These are phyloP conservation scores for Oryza meridionalis DNA, from an alignment of 176 grass and related monocot species.

Conservation along the genomic window DNA sequence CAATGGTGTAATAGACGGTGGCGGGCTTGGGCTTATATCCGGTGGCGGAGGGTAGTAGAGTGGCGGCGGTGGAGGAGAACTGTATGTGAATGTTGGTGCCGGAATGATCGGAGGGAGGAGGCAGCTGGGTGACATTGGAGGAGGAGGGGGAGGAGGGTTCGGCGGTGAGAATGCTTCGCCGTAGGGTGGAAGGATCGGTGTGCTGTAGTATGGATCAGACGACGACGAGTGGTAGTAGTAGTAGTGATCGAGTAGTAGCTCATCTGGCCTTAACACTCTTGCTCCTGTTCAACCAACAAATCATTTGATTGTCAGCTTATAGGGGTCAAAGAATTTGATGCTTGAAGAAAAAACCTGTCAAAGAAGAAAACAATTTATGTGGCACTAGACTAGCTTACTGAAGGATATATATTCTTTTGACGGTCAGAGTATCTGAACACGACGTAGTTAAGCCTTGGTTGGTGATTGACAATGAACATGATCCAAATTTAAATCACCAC, in stretches of 20 bases:
- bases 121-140: slow-evolving; percentile 45
- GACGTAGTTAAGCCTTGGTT: not conserved
- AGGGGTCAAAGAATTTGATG: not conserved
- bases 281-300: slow-evolving; percentile 19
- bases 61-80: slow-evolving; percentile 37
- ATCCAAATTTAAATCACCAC: not conserved
- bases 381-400: not conserved
- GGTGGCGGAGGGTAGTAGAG: slow-evolving; percentile 43
- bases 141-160: not conserved
- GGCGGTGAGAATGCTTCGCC: slow-evolving; percentile 39
- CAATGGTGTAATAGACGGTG: not conserved
- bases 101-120: slow-evolving; percentile 44
- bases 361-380: not conserved
- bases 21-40: not conserved
- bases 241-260: slow-evolving; percentile 41
- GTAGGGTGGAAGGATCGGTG: slow-evolving; percentile 60
- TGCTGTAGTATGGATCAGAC: slow-evolving; percentile 49
- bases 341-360: not conserved
- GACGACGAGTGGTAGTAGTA: slow-evolving; percentile 15
- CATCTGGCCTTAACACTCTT: slow-evolving; percentile 35
- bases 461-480: not conserved
- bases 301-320: not conserved
- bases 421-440: not conserved
- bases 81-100: slow-evolving; percentile 33
- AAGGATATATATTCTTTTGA: not conserved